Evolutionary conservation across 2,329 filamentous ascomycete genomes (phyloP).

Genomic region (Clarireedia monteithiana): DNA sequence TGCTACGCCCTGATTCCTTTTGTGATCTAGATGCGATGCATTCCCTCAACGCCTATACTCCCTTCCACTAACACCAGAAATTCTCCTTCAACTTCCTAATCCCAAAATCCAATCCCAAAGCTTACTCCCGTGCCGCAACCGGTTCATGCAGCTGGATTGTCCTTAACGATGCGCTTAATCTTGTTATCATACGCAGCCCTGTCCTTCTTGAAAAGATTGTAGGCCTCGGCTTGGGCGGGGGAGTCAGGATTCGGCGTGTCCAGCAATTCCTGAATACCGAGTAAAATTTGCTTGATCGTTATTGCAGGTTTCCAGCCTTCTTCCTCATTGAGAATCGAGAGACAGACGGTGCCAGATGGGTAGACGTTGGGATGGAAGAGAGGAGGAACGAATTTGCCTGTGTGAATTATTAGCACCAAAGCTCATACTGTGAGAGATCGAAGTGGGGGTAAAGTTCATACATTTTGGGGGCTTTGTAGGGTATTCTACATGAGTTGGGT

Average conservation of each 20-base stretch:
- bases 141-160: constrained; percentile 69
- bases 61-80: not conserved
- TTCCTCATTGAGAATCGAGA: constrained; percentile 96
- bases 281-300: constrained; percentile 93
- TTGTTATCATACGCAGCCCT: constrained; percentile 79
- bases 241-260: constrained; percentile 97
- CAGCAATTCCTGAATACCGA: constrained; percentile 91
- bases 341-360: constrained; percentile 92
- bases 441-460: constrained; percentile 39
- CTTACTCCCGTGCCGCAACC: not conserved
- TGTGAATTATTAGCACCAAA: constrained; percentile 31
- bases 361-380: constrained; percentile 99
- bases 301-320: constrained; percentile 98
- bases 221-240: constrained; percentile 92
- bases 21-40: not conserved
- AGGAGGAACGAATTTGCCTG: constrained; percentile 87
- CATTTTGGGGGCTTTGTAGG: constrained; percentile 98
- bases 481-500: constrained; percentile 63
- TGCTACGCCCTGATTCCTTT: constrained; percentile 4
- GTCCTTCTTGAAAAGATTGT: constrained; percentile 94
- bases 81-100: not conserved
- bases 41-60: constrained; percentile 5
- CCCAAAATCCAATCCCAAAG: not conserved
- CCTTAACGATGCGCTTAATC: constrained; percentile 76
- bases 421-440: constrained; percentile 13